Percentiles rank a stretch among this genome's conserved stretches.
Conservation (phyloP, 2,329 filamentous ascomycete species). For the Monilinia polystroma region DNA sequence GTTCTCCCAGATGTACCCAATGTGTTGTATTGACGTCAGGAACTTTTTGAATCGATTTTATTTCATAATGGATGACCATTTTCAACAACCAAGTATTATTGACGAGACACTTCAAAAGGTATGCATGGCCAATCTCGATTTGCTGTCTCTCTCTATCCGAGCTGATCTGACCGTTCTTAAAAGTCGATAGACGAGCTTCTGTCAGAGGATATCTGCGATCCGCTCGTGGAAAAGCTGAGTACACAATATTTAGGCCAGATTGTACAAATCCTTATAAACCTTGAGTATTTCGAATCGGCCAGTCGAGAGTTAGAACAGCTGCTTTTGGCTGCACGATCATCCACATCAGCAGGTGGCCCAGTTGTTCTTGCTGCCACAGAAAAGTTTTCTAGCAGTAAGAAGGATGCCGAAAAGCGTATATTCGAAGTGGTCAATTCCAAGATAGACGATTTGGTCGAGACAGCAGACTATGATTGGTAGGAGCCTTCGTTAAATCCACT, state of each 20-base stretch:
- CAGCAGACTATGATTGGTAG: constrained; percentile 93
- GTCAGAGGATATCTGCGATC: constrained; percentile 86
- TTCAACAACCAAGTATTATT: constrained; percentile 84
- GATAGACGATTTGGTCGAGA: constrained; percentile 95
- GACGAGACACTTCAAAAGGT: constrained; percentile 85
- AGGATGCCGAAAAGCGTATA: constrained; percentile 93
- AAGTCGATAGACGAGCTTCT: constrained; percentile 96
- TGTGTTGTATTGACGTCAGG: constrained; percentile 96
- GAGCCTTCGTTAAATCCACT: constrained; percentile 26
- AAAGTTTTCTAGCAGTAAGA: constrained; percentile 85
- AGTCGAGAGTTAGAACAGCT: constrained; percentile 87
- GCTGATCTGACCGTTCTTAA: neutral
- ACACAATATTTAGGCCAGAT: constrained; percentile 97
- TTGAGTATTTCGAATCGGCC: constrained; percentile 94
- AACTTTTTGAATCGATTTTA: constrained; percentile 99
- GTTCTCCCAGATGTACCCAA: constrained; percentile 98
- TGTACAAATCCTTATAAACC: constrained; percentile 95
- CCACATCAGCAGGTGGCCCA: constrained; percentile 75
- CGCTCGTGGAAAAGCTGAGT: constrained; percentile 80
- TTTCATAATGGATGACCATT: constrained; percentile 95
- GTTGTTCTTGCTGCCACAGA: constrained; percentile 80
- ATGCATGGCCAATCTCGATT: constrained; percentile 29
- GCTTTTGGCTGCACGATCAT: constrained; percentile 79
- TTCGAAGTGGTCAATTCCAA: constrained; percentile 99
- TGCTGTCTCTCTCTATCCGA: neutral